Conservation (phyloP, 257 asterid species). For the Verbascum thapsus region DNA sequence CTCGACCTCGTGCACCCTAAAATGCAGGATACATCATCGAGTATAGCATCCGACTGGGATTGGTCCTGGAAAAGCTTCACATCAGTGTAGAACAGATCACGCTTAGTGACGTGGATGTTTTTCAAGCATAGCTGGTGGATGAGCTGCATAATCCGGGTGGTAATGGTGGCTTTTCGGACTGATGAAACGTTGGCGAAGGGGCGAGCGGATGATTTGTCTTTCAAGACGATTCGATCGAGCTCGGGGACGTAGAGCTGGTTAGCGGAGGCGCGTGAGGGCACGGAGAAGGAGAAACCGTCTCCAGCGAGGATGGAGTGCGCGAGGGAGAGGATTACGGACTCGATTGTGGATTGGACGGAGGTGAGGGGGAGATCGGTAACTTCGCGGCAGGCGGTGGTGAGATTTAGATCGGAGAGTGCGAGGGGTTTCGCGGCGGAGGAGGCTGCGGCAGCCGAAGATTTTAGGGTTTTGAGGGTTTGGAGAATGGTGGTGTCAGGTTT, state of each 20-base stretch:
- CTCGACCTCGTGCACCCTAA: constrained; percentile 88
- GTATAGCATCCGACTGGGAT: constrained; percentile 68
- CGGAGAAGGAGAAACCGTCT: constrained; percentile 67
- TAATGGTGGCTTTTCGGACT: constrained; percentile 74
- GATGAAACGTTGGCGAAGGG: constrained; percentile 77
- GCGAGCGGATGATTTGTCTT: constrained; percentile 70
- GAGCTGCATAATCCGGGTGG: constrained; percentile 77
- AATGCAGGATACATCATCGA: constrained; percentile 80
- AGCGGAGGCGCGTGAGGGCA: constrained; percentile 83
- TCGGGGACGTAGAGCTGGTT: constrained; percentile 90
- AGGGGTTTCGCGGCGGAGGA: constrained; percentile 48
- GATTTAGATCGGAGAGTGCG: constrained; percentile 68
- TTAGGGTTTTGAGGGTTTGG: constrained; percentile 51
- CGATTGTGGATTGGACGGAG: constrained; percentile 67
- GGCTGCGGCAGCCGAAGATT: constrained; percentile 46
- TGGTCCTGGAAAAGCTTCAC: constrained; percentile 89
- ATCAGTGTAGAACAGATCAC: constrained; percentile 86
- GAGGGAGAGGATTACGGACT: constrained; percentile 56
- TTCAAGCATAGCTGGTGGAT: constrained; percentile 73
- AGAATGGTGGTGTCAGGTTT: constrained; percentile 65
- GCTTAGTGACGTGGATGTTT: constrained; percentile 87
- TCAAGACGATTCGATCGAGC: constrained; percentile 83
- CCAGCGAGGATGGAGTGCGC: constrained; percentile 82
- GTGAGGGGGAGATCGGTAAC: constrained; percentile 71
- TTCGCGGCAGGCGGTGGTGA: constrained; percentile 75